phyloP scores from a whole-genome alignment of 75 land plant genomes.

The Cryptomeria japonica region DNA sequence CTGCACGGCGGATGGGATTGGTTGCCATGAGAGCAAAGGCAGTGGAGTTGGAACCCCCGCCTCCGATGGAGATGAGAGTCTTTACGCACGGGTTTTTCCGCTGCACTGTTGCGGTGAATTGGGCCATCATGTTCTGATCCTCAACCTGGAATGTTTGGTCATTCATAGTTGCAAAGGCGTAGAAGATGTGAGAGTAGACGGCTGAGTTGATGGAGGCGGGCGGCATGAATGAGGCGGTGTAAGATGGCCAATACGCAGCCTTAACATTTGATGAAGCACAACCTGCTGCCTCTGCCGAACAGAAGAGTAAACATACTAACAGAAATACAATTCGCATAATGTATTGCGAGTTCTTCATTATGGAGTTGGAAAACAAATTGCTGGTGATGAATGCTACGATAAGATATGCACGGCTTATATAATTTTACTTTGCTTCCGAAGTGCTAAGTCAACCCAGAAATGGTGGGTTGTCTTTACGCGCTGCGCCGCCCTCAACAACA shows the following conservation, averaged over 20 bases:
- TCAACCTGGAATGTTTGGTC: constrained; percentile 23
- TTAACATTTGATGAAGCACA: constrained; percentile 4
- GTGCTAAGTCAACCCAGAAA: too few species aligned
- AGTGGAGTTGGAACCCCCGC: constrained; percentile 21
- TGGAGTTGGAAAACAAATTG: too few species aligned
- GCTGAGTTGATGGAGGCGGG: constrained; percentile 30
- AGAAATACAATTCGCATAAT: too few species aligned
- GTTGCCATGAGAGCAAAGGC: constrained; percentile 54
- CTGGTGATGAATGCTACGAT: too few species aligned
- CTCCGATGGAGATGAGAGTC: constrained; percentile 71
- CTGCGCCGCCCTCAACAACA: too few species aligned
- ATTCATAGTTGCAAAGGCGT: constrained; percentile 34
- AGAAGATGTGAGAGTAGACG: constrained; percentile 50
- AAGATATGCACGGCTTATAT: too few species aligned
- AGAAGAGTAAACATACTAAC: too few species aligned
- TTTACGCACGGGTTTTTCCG: constrained; percentile 32
- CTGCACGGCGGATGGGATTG: not conserved
- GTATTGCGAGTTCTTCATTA: too few species aligned
- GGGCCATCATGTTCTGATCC: not conserved
- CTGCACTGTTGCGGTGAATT: constrained; percentile 47
- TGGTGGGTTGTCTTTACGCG: too few species aligned
- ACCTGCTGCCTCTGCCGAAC: too few species aligned
- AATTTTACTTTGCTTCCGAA: too few species aligned
- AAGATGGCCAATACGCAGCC: constrained; percentile 17
- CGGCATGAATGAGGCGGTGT: not conserved